Evolutionary conservation across 345 rosid genomes (phyloP).

Genomic region (Isatis tinctoria): DNA sequence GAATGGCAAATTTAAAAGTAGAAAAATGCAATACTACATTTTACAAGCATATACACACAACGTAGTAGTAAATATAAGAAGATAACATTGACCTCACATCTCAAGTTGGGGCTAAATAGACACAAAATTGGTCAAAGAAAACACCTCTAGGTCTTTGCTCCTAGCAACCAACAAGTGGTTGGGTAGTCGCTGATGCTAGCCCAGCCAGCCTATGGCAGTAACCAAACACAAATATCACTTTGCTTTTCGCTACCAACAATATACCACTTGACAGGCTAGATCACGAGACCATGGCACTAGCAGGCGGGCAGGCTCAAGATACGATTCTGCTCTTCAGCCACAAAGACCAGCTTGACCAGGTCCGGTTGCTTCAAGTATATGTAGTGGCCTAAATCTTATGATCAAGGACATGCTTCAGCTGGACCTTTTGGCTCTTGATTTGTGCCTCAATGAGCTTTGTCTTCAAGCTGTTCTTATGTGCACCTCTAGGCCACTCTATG

Average conservation of each 20-base stretch:
- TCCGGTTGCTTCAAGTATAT: not conserved
- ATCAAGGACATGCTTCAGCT: conserved; percentile 77
- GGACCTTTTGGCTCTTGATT: conserved; percentile 74
- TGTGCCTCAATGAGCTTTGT: conserved; percentile 88
- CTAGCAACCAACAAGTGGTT: conserved; percentile 10
- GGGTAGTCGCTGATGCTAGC: conserved; percentile 5
- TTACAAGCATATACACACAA: not conserved
- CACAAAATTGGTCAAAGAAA: not conserved
- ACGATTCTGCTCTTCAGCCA: not conserved
- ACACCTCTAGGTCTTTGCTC: not conserved
- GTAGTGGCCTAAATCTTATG: conserved; percentile 53
- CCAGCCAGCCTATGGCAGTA: not conserved
- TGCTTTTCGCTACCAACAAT: not conserved
- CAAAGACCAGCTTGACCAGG: not conserved
- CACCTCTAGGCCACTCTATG: conserved; percentile 86
- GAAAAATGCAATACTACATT: not conserved
- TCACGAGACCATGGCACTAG: not conserved
- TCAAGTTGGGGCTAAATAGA: not conserved
- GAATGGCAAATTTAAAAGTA: not conserved
- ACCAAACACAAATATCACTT: not conserved
- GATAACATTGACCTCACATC: not conserved
- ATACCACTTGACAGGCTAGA: not conserved
- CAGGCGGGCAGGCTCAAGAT: not conserved
- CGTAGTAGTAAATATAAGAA: not conserved
- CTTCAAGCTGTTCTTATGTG: conserved; percentile 72